Conservation (phyloP, 2,329 filamentous ascomycete genomes). For the Thielaviopsis punctulata region DNA sequence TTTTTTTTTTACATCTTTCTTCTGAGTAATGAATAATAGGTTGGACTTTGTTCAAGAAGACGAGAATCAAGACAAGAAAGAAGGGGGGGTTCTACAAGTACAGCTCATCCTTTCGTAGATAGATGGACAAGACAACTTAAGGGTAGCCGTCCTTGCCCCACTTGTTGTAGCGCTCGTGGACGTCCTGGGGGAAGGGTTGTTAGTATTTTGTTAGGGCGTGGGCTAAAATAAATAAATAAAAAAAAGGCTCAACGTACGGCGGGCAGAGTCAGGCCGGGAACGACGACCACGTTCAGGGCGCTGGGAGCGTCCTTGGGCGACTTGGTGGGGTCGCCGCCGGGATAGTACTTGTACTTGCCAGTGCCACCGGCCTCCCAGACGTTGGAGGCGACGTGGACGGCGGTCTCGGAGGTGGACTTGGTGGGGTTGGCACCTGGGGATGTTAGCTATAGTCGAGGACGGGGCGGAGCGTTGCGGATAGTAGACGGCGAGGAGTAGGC, state of each 20-base stretch:
- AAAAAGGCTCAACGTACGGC: slow-evolving; percentile 39
- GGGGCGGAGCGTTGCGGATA: no score
- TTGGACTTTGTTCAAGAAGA: neutral
- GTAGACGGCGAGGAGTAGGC: neutral
- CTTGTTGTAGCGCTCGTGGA: slow-evolving; percentile 99
- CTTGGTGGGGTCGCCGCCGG: slow-evolving; percentile 62
- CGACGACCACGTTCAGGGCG: slow-evolving; percentile 84
- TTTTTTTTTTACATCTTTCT: neutral
- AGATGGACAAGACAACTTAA: slow-evolving; percentile 21
- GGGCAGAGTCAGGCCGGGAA: slow-evolving; percentile 84
- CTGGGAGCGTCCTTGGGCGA: slow-evolving; percentile 79
- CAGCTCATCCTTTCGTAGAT: neutral
- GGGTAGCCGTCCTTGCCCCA: slow-evolving; percentile 92
- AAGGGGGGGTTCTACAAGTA: neutral
- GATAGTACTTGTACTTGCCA: slow-evolving; percentile 65
- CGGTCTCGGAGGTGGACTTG: slow-evolving; percentile 61
- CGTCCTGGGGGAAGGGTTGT: slow-evolving; percentile 35
- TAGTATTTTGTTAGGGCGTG: neutral
- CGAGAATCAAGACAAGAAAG: neutral
- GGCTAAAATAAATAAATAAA: neutral
- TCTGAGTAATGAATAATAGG: neutral
- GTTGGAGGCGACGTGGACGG: slow-evolving; percentile 66
- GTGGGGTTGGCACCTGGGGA: slow-evolving; percentile 63
- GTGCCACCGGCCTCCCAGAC: slow-evolving; percentile 65
- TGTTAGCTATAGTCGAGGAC: neutral